phyloP scores from a whole-genome alignment of 371 early-diverging fungal genomes.

The Actinomortierella wolfii region DNA sequence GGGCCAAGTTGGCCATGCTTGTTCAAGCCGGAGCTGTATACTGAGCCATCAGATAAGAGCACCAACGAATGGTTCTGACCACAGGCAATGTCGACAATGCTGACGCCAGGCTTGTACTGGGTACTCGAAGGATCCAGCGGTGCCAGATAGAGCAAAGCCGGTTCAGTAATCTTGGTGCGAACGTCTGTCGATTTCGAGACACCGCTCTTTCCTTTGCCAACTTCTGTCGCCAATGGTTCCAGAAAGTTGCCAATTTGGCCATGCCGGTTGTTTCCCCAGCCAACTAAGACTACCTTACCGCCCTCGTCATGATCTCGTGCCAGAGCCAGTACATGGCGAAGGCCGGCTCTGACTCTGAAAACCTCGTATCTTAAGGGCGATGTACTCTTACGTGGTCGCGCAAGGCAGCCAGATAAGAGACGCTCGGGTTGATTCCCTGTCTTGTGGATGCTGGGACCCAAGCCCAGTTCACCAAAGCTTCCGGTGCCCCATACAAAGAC shows the following conservation, averaged over 20 bases:
- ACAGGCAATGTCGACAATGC: slow-evolving; percentile 50
- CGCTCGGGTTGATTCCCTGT: slow-evolving; percentile 23
- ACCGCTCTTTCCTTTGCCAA: too few species aligned
- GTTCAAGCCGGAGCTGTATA: slow-evolving; percentile 67
- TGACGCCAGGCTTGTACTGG: not conserved
- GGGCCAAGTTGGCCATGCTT: slow-evolving; percentile 66
- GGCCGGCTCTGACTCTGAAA: slow-evolving; percentile 61
- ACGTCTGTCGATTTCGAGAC: slow-evolving; percentile 10
- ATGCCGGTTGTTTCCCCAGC: slow-evolving; percentile 68
- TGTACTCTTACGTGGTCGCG: not conserved
- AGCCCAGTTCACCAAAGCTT: slow-evolving; percentile 56
- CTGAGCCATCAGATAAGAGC: slow-evolving; percentile 47
- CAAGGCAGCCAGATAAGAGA: not conserved
- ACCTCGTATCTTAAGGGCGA: slow-evolving; percentile 16
- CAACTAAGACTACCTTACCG: slow-evolving; percentile 47
- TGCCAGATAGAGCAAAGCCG: slow-evolving; percentile 30
- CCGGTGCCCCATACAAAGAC: slow-evolving; percentile 59
- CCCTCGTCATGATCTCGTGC: slow-evolving; percentile 10
- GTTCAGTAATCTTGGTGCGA: slow-evolving; percentile 28
- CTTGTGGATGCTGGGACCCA: slow-evolving; percentile 17
- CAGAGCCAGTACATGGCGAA: slow-evolving; percentile 62
- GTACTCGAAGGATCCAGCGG: not conserved
- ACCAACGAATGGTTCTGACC: slow-evolving; percentile 61
- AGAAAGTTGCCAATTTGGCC: slow-evolving; percentile 57
- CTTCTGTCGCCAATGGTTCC: not conserved